Base-by-base conservation (phyloP, 2,329 filamentous ascomycete genomes). In the Westerdykella ornata region DNA sequence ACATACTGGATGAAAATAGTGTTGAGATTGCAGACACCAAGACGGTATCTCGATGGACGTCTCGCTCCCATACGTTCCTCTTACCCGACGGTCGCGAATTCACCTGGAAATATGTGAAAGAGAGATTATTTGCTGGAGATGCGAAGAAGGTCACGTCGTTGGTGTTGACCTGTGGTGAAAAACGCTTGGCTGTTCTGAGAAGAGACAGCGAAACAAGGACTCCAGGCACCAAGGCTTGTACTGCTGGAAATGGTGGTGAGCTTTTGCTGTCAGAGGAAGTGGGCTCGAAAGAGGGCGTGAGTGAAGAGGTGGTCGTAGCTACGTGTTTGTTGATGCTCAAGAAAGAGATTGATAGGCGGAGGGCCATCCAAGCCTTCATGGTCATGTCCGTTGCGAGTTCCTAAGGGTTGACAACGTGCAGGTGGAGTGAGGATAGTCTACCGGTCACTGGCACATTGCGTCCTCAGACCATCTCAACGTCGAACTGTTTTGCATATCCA, bases 251-350 rank as follows among this genome's bases (percentile, higher is more conserved):
- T 51, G 69, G 68, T 2, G 69, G 67, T 1, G 56, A 67, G 38
- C 58, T 83, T 19, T 56, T 82, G 5, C 63, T 82, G 3, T 43
- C 51, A 9, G 35, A 49, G n/a, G 40, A 45, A 12, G 69, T 68
- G 51, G 60, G 53, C 5, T 49, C 40, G 3, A 52, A 53, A 36
- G 60, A 64, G 28, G 49, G 47, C 11, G 26, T 53, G 18, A 43
- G 52, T 16, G 61, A 75, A 52, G 64, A 70, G n/a, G 46, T 81
- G 15, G 68, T 75, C 8, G 69, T 82, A 14, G 71, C 73, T 33
- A 80, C 75, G 13, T 78, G 73, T 43, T 50, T 83, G 42, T 60
- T 73, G 13, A 80, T 84, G 78, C 57, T 83, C 50, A 82, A 83
- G 72, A 78, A 75, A 61, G 81, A 83, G 68, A 66, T 80, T 37